Conservation (phyloP, 2,329 filamentous ascomycete genomes). For the Monosporascus sp. region DNA sequence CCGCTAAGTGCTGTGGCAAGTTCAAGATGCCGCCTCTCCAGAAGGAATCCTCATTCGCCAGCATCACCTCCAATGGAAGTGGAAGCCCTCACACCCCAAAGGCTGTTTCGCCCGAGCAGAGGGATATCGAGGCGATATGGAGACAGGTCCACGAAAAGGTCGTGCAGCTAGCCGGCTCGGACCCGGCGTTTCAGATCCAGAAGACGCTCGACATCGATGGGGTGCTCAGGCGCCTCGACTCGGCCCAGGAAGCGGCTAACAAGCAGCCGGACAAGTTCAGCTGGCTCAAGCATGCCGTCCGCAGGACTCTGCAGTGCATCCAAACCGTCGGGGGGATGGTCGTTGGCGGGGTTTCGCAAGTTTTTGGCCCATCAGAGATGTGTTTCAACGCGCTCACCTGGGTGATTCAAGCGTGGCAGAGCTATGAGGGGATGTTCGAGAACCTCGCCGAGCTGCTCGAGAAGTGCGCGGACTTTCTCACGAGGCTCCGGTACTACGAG, state of each 20-base stretch:
- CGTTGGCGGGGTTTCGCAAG: constrained; percentile 25
- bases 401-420: constrained; percentile 30
- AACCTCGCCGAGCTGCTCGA: constrained; percentile 27
- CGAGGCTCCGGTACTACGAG: constrained; percentile 27
- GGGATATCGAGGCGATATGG: constrained; percentile 28
- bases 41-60: neutral
- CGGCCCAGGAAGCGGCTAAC: constrained; percentile 19
- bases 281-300: constrained; percentile 21
- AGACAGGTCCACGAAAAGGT: constrained; percentile 27
- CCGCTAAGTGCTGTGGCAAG: neutral
- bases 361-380: constrained; percentile 28
- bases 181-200: constrained; percentile 17
- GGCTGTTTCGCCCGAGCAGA: constrained; percentile 20
- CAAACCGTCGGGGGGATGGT: constrained; percentile 29
- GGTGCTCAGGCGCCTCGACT: constrained; percentile 25
- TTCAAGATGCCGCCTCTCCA: neutral
- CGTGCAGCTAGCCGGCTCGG: constrained; percentile 26
- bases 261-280: constrained; percentile 25
- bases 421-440: constrained; percentile 29
- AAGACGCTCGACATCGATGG: constrained; percentile 22
- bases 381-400: constrained; percentile 32
- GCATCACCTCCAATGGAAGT: constrained; percentile 14
- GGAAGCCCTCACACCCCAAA: constrained; percentile 14
- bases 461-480: constrained; percentile 29
- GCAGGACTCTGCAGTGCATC: constrained; percentile 28